phyloP scores from a whole-genome alignment of 441 rosid genomes.

The Jatropha podagrica region DNA sequence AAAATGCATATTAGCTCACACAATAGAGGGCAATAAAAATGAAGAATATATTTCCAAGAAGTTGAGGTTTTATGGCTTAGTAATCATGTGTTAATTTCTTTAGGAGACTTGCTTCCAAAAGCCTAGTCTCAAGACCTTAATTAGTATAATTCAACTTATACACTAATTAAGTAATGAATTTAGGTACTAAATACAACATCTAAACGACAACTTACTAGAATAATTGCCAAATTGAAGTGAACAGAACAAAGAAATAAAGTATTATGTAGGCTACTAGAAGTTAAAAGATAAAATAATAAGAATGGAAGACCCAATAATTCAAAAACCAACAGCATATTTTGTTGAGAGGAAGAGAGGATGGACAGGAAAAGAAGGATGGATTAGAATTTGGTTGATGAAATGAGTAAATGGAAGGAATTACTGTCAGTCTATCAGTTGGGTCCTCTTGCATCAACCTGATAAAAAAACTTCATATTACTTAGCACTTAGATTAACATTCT shows the following conservation, averaged over 20 bases:
- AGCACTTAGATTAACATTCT: background rate
- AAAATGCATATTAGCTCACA: constrained; percentile 18
- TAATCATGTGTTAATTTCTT: background rate
- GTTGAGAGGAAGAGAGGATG: background rate
- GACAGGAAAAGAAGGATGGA: background rate
- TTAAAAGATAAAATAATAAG: background rate
- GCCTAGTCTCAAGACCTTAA: background rate
- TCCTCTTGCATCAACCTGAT: background rate
- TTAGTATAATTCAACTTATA: background rate
- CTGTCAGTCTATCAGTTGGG: background rate
- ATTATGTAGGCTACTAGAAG: too few relatives aligned
- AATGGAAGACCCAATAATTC: background rate
- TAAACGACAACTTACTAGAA: background rate
- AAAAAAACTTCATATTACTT: background rate
- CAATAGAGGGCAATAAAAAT: background rate
- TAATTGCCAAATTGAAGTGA: background rate
- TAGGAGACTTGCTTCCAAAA: background rate
- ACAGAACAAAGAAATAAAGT: background rate
- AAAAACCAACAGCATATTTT: background rate
- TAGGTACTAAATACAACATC: background rate
- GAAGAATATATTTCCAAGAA: background rate
- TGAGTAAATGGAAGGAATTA: background rate
- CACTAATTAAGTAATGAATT: background rate
- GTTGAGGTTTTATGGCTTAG: background rate
- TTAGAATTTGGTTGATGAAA: background rate